Conservation (phyloP, 805 yeast species). For the Cyberlindnera japonica region DNA sequence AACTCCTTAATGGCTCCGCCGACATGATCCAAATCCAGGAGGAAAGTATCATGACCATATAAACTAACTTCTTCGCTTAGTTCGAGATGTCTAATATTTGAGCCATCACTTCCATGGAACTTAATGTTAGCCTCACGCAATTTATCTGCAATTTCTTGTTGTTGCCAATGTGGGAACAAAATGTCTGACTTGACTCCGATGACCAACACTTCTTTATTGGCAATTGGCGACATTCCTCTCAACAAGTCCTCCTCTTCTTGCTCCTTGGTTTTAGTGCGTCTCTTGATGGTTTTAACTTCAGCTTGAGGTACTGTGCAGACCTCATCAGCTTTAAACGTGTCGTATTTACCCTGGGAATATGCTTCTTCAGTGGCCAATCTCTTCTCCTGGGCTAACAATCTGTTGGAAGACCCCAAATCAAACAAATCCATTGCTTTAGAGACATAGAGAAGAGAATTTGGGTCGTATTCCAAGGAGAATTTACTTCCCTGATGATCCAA, state of each 20-base stretch:
- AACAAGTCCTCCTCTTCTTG: constrained; percentile 59
- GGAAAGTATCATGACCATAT: constrained; percentile 90
- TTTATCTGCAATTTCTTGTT: constrained; percentile 68
- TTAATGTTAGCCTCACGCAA: constrained; percentile 36
- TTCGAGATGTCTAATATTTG: constrained; percentile 60
- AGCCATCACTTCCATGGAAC: constrained; percentile 33
- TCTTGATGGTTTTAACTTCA: constrained; percentile 51
- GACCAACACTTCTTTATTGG: constrained; percentile 65
- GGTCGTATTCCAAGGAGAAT: constrained; percentile 86
- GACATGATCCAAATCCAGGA: constrained; percentile 72
- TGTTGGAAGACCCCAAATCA: constrained; percentile 59
- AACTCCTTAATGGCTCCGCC: constrained; percentile 73
- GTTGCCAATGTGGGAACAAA: constrained; percentile 94
- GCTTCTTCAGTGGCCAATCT: constrained; percentile 32
- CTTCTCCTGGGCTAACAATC: constrained; percentile 46
- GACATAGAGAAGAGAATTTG: constrained; percentile 82
- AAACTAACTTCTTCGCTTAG: constrained; percentile 71
- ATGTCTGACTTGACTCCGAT: constrained; percentile 93
- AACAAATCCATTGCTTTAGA: constrained; percentile 95
- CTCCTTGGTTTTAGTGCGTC: constrained; percentile 46
- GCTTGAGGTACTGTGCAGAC: constrained; percentile 41
- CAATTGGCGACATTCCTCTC: constrained; percentile 59
- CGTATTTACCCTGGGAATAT: constrained; percentile 23
- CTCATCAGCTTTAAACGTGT: constrained; percentile 25
- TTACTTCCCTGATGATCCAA: constrained; percentile 94